phyloP scores from a whole-genome alignment of 169 alveolate species.

The Cryptosporidium tyzzeri region DNA sequence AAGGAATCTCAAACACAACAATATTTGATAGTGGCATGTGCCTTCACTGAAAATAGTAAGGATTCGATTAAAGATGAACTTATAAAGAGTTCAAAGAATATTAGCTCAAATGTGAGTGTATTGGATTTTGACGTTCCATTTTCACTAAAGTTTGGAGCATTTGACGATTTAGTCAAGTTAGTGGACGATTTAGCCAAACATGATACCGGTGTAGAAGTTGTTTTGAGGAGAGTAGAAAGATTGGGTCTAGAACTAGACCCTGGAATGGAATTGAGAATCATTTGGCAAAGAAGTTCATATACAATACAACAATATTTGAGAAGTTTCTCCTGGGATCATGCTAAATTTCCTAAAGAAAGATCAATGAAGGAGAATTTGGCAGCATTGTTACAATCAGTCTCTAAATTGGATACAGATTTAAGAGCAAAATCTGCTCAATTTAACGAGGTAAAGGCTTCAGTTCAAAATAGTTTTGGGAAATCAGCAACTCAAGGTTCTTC shows the following conservation, averaged over 20 bases:
- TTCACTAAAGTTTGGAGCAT: constrained; percentile 84
- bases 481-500: not conserved
- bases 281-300: constrained; percentile 84
- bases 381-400: constrained; percentile 84
- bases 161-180: constrained; percentile 84
- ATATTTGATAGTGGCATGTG: constrained; percentile 75
- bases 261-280: constrained; percentile 81
- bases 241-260: constrained; percentile 83
- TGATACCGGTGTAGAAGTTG: constrained; percentile 84
- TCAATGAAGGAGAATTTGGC: constrained; percentile 85
- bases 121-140: constrained; percentile 84
- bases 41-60: constrained; percentile 38
- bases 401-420: constrained; percentile 85
- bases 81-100: constrained; percentile 3
- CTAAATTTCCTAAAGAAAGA: constrained; percentile 87
- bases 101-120: constrained; percentile 71
- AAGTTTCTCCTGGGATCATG: constrained; percentile 91
- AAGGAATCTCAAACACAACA: constrained; percentile 57
- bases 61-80: constrained; percentile 46
- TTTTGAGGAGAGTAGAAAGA: constrained; percentile 83
- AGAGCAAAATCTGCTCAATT: constrained; percentile 84
- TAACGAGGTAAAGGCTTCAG: constrained; percentile 84
- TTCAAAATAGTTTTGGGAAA: constrained; percentile 51
- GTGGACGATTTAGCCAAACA: constrained; percentile 87
- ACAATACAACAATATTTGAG: constrained; percentile 84